Evolutionary conservation across 768 basidiomycete genomes (phyloP).

Genomic region (Leccinellum albellum): DNA sequence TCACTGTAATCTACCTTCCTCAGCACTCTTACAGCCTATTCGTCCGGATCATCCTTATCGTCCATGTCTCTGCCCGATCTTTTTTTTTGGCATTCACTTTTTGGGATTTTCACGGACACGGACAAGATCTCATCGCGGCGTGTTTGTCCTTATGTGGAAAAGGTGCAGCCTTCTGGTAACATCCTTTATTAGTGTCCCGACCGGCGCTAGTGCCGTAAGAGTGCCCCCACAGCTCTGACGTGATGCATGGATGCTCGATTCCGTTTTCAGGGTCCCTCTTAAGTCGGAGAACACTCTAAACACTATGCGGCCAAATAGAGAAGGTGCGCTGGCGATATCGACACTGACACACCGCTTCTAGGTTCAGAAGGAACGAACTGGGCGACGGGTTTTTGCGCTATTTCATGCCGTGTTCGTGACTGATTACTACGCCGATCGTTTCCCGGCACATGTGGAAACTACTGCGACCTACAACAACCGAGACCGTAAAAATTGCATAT

Average conservation of each 20-base stretch:
- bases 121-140: conserved; percentile 6
- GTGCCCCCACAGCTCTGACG: background rate
- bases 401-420: background rate
- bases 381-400: conserved; percentile 9
- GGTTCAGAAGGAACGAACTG: conserved; percentile 1
- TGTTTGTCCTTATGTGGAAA: conserved; percentile 3
- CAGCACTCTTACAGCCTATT: conserved; percentile 13
- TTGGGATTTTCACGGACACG: conserved; percentile 3
- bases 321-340: background rate
- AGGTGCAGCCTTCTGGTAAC: background rate
- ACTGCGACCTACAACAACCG: background rate
- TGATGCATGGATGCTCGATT: background rate
- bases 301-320: conserved; percentile 12
- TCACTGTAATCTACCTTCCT: conserved; percentile 23
- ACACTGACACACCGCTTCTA: conserved; percentile 8
- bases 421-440: background rate
- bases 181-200: background rate
- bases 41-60: conserved; percentile 14
- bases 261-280: conserved; percentile 2
- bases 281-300: conserved; percentile 2
- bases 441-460: background rate
- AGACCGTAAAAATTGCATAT: background rate
- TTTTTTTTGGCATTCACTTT: background rate
- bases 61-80: conserved; percentile 7
- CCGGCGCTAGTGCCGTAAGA: background rate